Evolutionary conservation across 805 yeast genomes (phyloP), one percentile per base, ranked within the genome.

Genomic region (Yamadazyma ubonensis): DNA sequence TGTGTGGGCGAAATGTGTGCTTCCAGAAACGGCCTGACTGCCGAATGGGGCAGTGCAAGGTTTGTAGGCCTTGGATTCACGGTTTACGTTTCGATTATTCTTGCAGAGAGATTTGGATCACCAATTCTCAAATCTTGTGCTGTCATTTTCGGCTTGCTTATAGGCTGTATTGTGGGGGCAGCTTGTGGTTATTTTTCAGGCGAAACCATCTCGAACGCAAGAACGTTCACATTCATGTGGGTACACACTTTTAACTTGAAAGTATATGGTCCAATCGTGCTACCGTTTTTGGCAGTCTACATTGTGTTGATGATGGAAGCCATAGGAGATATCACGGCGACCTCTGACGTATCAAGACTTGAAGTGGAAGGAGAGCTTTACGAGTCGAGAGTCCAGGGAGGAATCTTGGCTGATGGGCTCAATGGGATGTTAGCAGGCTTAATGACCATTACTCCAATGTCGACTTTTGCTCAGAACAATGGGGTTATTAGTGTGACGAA

Each of bases 101-200:
- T 87, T 22, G 76, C 84, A 54, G 96, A 90, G 61, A 79, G 79
- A 58, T 89, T 84, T 75, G 97, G 97, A 19, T 79, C 96, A 15
- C 97, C 97, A 40, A 84, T 89, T 54, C 85, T 89, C 93, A 87
- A 85, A 57, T 85, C 95, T 2, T 88, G 96, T 74, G 93, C 96
- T 1, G 96, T 89, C 37, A 85, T 89, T 51, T 65, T 82, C 28
- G 96, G 96, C 26, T 69, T 89, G 43, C 65, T 90, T 19, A 79
- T 86, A 26, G 96, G 96, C 22, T 88, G 96, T 69, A 85, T 89
- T 45, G 93, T 89, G 34, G 96, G 93, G 26, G 95, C 95, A 44
- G 96, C 91, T 6, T 76, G 85, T 59, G 90, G 90, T 20, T 89
- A 89, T 67, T 89, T 88, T 57, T 64, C 70, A 38, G 53, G 70